Base-by-base conservation (phyloP, 441 rosid genomes). In the Aleurites moluccanus region DNA sequence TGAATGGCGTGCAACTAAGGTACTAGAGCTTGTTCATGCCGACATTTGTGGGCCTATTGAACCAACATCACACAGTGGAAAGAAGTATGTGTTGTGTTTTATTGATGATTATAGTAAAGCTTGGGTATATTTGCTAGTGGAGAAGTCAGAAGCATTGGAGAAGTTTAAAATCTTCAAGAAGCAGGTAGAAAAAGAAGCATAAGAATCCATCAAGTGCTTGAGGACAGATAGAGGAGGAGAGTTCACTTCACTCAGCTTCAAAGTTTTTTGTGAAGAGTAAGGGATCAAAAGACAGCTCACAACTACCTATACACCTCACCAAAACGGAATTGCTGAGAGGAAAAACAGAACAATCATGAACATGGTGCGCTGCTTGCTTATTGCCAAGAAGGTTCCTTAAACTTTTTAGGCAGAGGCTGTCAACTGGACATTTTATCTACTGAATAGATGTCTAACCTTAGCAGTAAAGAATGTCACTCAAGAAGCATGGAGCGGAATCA, bases 91-190 rank as follows among this genome's bases (percentile, higher is more conserved):
- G 2, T 30, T 70, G 5, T 35, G 40, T 3, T 70, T 56, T n/a
- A 70, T 70, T 70, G 56, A 70, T 16, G 50, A 69, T 21, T 69
- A 69, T 35, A 69, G 50, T 16, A 60, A 60, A 14, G 28, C 16
- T 4, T 73, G 61, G 61, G 47, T 21, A 10, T 73, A 73, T 47
- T 73, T 73, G 3, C 21, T 73, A 1, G 1, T 6, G 18, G 20
- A 62, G 0, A 73, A 73, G 15, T 73, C 18, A 10, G 6, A 73
- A 11, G 63, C 70, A 0, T 64, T 73, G 1, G 23, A 0, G 0
- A 0, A 1, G 0, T 73, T 62, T 3, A 60, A 72, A 13, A 28
- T 0, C 0, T 72, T 14, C 44, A 72, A 72, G 15, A 21, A 44
- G 1, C 0, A 7, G 10, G 68, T 28, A 0, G 69, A 66, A 8